Percentiles rank a stretch among this genome's conserved stretches.
phyloP scores from a whole-genome alignment of 163 green algal species.

The Chlorella variabilis region DNA sequence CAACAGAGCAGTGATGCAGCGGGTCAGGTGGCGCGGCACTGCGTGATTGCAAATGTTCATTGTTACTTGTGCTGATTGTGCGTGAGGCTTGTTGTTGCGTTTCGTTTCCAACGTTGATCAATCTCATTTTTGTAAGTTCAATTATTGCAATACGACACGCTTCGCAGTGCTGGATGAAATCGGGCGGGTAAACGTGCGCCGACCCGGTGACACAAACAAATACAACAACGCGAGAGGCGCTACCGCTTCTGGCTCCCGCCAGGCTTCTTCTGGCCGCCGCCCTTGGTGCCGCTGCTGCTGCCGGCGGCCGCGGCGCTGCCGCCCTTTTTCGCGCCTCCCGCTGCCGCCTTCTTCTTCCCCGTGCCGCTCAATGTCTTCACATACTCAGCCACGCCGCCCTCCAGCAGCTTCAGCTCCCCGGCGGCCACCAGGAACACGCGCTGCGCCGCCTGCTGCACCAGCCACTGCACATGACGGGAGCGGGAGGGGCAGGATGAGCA shows the following conservation, averaged over 20 bases:
- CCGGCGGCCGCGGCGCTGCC: not conserved
- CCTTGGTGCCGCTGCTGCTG: not conserved
- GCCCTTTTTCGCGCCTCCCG: not conserved
- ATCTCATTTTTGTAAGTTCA: not conserved
- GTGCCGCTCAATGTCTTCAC: constrained; percentile 24
- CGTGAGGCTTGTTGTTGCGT: too few relatives aligned
- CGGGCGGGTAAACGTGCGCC: too few relatives aligned
- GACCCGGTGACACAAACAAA: too few relatives aligned
- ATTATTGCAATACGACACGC: not conserved
- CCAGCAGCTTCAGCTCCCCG: constrained; percentile 6
- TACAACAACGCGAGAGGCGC: too few relatives aligned
- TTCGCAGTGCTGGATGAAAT: not conserved
- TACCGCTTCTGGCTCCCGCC: not conserved
- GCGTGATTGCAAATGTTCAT: too few relatives aligned
- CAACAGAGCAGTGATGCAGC: too few relatives aligned
- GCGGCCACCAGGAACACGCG: constrained; percentile 16
- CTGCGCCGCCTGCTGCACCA: constrained; percentile 20
- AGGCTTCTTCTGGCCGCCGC: not conserved
- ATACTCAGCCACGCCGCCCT: constrained; percentile 28
- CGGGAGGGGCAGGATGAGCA: not conserved
- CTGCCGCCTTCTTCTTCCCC: constrained; percentile 6
- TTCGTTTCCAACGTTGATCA: not conserved
- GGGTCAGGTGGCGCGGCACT: too few relatives aligned
- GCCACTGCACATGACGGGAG: not conserved
- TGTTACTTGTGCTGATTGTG: too few relatives aligned